Percentiles rank a stretch among this genome's conserved stretches.
Conservation (phyloP, 2,329 filamentous ascomycete genomes). For the Gliomastix tumulicola region DNA sequence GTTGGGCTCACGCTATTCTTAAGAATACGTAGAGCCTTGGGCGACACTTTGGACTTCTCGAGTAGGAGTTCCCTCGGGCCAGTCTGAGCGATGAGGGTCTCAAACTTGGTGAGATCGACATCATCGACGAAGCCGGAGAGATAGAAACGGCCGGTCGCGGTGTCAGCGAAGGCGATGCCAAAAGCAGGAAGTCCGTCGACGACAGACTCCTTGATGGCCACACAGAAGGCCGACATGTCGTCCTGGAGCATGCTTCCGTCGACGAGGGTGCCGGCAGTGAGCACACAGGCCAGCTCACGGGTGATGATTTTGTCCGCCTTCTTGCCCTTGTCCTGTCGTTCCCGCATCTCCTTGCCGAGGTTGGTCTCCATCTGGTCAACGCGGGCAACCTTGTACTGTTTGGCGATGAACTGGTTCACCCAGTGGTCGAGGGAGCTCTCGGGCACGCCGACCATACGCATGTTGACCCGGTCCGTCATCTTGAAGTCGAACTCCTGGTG, state of each 20-base stretch:
- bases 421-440: conserved; percentile 94
- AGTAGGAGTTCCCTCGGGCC: conserved; percentile 81
- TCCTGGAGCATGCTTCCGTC: conserved; percentile 96
- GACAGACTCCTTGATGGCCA: conserved; percentile 81
- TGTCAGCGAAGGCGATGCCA: conserved; percentile 90
- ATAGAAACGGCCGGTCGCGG: conserved; percentile 91
- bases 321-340: conserved; percentile 63
- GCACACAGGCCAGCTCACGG: conserved; percentile 81
- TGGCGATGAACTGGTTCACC: conserved; percentile 97
- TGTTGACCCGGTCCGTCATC: conserved; percentile 95
- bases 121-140: conserved; percentile 91
- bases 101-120: conserved; percentile 88
- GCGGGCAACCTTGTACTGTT: conserved; percentile 93
- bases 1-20: conserved; percentile 93
- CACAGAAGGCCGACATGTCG: conserved; percentile 95
- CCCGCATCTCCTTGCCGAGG: conserved; percentile 96
- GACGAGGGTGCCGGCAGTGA: conserved; percentile 88
- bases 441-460: conserved; percentile 98
- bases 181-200: conserved; percentile 73
- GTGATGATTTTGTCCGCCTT: conserved; percentile 92
- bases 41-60: conserved; percentile 79
- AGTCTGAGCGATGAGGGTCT: conserved; percentile 92
- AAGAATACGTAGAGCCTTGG: conserved; percentile 84
- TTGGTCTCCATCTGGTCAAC: conserved; percentile 97
- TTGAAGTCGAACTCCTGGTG: conserved; percentile 97